These are phyloP conservation scores for Agaricus bisporus DNA, from an alignment of 768 basidiomycete genomes.

Conservation along the genomic window DNA sequence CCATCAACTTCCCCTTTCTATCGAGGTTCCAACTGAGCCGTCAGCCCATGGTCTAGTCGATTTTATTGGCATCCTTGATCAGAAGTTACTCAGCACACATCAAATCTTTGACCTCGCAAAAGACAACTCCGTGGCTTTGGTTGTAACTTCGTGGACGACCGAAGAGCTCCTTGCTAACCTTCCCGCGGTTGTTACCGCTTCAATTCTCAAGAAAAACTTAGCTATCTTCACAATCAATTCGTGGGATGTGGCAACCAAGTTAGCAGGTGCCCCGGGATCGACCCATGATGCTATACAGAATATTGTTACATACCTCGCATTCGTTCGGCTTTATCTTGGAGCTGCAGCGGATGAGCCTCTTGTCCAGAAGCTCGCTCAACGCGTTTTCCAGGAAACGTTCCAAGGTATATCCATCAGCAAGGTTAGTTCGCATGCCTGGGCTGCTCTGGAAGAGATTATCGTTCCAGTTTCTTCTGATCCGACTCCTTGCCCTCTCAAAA, in stretches of 20 bases:
- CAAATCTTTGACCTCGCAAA: slow-evolving; percentile 64
- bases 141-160: slow-evolving; percentile 69
- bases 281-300: slow-evolving; percentile 40
- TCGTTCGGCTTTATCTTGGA: slow-evolving; percentile 81
- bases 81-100: slow-evolving; percentile 73
- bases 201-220: slow-evolving; percentile 46
- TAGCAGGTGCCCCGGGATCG: slow-evolving; percentile 28
- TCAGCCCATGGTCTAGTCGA: slow-evolving; percentile 46
- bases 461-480: slow-evolving; percentile 14
- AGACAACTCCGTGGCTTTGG: slow-evolving; percentile 60
- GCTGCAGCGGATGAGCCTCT: slow-evolving; percentile 46
- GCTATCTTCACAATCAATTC: slow-evolving; percentile 58
- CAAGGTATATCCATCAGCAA: slow-evolving; percentile 44
- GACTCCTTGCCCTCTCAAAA: slow-evolving; percentile 33
- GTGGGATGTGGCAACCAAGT: slow-evolving; percentile 40
- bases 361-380: slow-evolving; percentile 46
- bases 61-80: slow-evolving; percentile 72
- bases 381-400: slow-evolving; percentile 38
- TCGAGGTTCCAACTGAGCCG: slow-evolving; percentile 50
- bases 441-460: slow-evolving; percentile 53
- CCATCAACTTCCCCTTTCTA: slow-evolving; percentile 44
- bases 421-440: slow-evolving; percentile 59
- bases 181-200: slow-evolving; percentile 37
- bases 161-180: slow-evolving; percentile 72
- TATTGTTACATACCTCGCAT: slow-evolving; percentile 67